phyloP scores from a whole-genome alignment of 768 basidiomycete genomes.

The Mycena albidolilacea region DNA sequence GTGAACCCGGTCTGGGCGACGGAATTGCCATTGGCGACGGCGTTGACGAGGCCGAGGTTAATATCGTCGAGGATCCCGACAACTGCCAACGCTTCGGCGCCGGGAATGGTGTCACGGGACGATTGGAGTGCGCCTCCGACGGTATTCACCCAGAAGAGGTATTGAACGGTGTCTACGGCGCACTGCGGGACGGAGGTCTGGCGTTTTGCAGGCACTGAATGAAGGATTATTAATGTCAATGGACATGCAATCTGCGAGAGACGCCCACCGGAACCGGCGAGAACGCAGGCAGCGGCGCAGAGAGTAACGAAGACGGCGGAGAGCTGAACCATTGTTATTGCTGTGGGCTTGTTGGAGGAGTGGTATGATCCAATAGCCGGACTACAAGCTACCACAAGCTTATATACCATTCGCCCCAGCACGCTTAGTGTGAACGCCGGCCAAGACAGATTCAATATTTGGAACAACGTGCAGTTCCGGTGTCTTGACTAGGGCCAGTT shows the following conservation, averaged over 20 bases:
- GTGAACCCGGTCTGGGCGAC: constrained; percentile 11
- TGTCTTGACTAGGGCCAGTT: too few species aligned
- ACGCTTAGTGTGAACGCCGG: too few species aligned
- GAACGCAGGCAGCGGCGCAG: constrained; percentile 16
- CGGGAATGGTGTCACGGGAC: constrained; percentile 11
- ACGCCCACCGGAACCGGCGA: not conserved
- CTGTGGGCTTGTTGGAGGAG: not conserved
- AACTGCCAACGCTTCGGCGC: constrained; percentile 14
- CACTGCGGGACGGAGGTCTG: not conserved
- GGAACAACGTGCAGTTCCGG: too few species aligned
- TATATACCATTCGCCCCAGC: too few species aligned
- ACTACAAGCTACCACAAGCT: too few species aligned
- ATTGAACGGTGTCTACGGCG: not conserved
- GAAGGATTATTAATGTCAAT: not conserved
- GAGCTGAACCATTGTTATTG: constrained; percentile 22
- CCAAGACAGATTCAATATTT: too few species aligned
- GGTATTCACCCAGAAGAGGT: constrained; percentile 14
- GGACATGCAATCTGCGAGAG: not conserved
- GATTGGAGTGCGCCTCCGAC: constrained; percentile 10
- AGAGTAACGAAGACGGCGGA: constrained; percentile 16
- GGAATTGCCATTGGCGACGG: constrained; percentile 9
- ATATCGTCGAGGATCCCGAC: constrained; percentile 15
- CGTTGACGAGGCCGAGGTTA: constrained; percentile 6
- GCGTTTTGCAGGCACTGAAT: not conserved
- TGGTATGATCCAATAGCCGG: too few species aligned